phyloP scores from a whole-genome alignment of 1,284 basidiomycete genomes.

The Ustilago shanxiensis region DNA sequence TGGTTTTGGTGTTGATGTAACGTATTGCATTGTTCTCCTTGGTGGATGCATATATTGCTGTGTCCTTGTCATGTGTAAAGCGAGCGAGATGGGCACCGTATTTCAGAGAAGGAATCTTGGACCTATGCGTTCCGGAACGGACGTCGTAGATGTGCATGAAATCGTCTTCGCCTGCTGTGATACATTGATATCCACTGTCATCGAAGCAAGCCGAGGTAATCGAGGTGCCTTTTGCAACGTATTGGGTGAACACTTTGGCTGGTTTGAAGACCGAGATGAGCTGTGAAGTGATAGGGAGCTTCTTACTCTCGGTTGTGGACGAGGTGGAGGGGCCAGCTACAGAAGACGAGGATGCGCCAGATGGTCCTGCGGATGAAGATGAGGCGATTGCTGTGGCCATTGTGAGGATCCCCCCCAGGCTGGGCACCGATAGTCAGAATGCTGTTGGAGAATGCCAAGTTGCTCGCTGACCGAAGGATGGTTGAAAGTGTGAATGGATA shows the following conservation, averaged over 20 bases:
- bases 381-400: constrained; percentile 20
- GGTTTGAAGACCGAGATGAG: constrained; percentile 76
- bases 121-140: constrained; percentile 84
- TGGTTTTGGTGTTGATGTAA: constrained; percentile 94
- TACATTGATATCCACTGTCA: constrained; percentile 84
- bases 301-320: constrained; percentile 26
- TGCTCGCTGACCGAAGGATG: no score
- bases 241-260: constrained; percentile 80
- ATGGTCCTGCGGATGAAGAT: background rate
- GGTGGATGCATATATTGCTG: constrained; percentile 90
- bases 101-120: constrained; percentile 90
- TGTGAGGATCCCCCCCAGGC: background rate
- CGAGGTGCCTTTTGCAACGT: constrained; percentile 71
- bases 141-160: constrained; percentile 89
- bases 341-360: background rate
- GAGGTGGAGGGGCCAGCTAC: constrained; percentile 17
- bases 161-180: constrained; percentile 94
- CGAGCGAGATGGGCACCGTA: constrained; percentile 94
- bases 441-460: no score
- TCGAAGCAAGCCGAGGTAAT: constrained; percentile 90
- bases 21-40: constrained; percentile 93
- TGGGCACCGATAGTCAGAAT: background rate
- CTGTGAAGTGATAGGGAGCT: constrained; percentile 40
- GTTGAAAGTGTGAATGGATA: background rate
- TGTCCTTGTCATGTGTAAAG: constrained; percentile 89